Conservation (phyloP, 495 filamentous ascomycete genomes). For the Neurospora pannonica region DNA sequence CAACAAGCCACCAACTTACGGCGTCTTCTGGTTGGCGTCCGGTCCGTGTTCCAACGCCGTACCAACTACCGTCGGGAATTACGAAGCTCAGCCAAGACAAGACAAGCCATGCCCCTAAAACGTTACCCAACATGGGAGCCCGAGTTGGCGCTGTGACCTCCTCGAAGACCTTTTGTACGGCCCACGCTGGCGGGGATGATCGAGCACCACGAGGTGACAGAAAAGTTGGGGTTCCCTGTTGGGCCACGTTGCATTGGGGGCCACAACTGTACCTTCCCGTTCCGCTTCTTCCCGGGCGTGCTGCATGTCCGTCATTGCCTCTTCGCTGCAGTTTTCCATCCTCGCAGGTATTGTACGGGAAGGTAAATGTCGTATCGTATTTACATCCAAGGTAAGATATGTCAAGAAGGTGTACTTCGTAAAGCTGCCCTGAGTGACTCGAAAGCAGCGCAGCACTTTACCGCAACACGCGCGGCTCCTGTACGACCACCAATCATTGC, state of each 20-base stretch:
- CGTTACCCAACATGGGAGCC: background rate
- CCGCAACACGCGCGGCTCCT: background rate
- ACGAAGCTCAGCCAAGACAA: background rate
- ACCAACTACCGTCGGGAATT: background rate
- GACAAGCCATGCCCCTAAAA: background rate
- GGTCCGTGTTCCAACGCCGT: background rate
- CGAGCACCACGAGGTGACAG: background rate
- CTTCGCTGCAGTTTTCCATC: slow-evolving; percentile 5
- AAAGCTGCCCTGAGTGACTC: background rate
- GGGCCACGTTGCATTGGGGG: slow-evolving; percentile 19
- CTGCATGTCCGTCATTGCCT: slow-evolving; percentile 20
- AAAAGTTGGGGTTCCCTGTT: slow-evolving; percentile 7
- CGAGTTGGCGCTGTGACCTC: background rate
- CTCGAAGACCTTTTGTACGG: background rate
- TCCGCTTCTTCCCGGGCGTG: slow-evolving; percentile 14
- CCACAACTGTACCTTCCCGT: slow-evolving; percentile 16
- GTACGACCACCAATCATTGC: background rate
- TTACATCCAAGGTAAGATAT: background rate
- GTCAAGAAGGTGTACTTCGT: background rate
- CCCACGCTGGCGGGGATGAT: background rate
- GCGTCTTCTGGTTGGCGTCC: background rate
- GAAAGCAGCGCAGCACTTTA: background rate
- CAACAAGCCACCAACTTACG: background rate
- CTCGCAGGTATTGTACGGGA: background rate
- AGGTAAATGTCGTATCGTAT: background rate